These are phyloP conservation scores for Leishmania amazonensis DNA, from an alignment of 208 protist genomes.

Conservation along the genomic window DNA sequence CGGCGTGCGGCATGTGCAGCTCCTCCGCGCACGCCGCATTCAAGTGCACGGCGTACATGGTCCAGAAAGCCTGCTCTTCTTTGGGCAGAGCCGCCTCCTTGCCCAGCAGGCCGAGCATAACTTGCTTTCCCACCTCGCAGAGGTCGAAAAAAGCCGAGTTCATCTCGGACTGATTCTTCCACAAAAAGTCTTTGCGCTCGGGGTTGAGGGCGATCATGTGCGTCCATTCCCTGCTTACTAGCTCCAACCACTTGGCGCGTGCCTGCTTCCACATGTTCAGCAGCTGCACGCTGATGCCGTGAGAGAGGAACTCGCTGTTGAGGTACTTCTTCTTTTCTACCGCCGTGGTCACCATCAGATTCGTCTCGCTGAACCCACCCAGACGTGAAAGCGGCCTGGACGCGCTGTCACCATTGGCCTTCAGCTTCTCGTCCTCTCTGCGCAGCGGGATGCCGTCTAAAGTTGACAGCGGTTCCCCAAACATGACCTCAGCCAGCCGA, in stretches of 20 bases:
- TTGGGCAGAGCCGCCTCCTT: slow-evolving; percentile 46
- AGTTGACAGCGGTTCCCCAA: slow-evolving; percentile 60
- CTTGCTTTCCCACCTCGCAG: slow-evolving; percentile 84
- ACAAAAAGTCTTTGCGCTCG: slow-evolving; percentile 63
- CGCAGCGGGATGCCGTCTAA: slow-evolving; percentile 59
- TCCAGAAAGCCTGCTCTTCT: slow-evolving; percentile 80
- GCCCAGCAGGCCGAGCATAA: slow-evolving; percentile 67
- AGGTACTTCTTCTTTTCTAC: slow-evolving; percentile 51
- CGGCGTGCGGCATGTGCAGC: slow-evolving; percentile 63
- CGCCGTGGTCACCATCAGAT: slow-evolving; percentile 31
- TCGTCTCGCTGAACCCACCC: slow-evolving; percentile 67
- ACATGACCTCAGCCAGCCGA: slow-evolving; percentile 38
- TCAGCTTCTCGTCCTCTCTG: slow-evolving; percentile 37
- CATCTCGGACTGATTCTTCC: slow-evolving; percentile 87
- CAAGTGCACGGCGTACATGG: slow-evolving; percentile 70
- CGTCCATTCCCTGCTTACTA: slow-evolving; percentile 69
- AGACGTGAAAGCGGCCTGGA: slow-evolving; percentile 19
- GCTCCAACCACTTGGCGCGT: slow-evolving; percentile 56
- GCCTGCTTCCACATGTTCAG: slow-evolving; percentile 66
- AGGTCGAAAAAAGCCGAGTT: slow-evolving; percentile 88
- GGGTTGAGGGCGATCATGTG: slow-evolving; percentile 41
- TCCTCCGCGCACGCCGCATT: slow-evolving; percentile 44
- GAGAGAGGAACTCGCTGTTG: slow-evolving; percentile 40
- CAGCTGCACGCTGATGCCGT: slow-evolving; percentile 47
- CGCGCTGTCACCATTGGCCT: slow-evolving; percentile 24